Percentiles rank a stretch among this genome's conserved stretches.
phyloP scores from a whole-genome alignment of 371 early-diverging fungal species.

The Chytridium lagenaria region DNA sequence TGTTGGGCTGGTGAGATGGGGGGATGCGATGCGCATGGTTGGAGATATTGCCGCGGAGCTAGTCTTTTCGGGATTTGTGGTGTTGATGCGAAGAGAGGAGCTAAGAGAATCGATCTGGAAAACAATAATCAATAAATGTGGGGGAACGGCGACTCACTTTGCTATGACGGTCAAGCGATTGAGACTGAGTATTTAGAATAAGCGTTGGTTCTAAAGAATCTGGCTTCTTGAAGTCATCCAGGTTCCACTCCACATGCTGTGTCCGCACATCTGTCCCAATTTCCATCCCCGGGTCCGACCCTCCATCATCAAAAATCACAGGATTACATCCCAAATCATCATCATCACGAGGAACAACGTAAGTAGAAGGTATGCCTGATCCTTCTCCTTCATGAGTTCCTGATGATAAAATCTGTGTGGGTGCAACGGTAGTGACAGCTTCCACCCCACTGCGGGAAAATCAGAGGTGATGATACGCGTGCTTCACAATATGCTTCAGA shows the following conservation, averaged over 20 bases:
- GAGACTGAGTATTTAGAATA: background rate
- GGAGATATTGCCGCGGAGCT: too few species aligned
- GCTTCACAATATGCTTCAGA: too few species aligned
- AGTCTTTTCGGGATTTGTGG: too few species aligned
- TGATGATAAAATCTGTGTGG: background rate
- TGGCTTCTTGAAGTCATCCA: background rate
- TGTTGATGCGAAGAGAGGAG: background rate
- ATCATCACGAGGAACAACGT: background rate
- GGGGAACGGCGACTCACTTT: background rate
- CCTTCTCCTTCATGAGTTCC: background rate
- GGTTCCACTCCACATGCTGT: background rate
- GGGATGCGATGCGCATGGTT: too few species aligned
- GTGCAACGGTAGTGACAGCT: background rate
- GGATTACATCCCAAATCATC: background rate
- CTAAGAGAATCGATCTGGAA: too few species aligned
- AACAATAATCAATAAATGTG: too few species aligned
- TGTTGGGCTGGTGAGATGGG: background rate
- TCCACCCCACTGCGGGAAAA: background rate
- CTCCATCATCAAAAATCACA: slow-evolving; percentile 6
- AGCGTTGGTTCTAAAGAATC: background rate
- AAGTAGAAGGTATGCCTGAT: background rate
- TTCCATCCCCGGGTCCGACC: background rate
- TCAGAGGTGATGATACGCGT: too few species aligned
- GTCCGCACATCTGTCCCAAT: background rate
- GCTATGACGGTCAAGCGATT: background rate